Percentiles rank a stretch among this genome's conserved stretches.
Evolutionary conservation across 495 filamentous ascomycete species (phyloP).

Genomic region (Penicillium crystallinum): DNA sequence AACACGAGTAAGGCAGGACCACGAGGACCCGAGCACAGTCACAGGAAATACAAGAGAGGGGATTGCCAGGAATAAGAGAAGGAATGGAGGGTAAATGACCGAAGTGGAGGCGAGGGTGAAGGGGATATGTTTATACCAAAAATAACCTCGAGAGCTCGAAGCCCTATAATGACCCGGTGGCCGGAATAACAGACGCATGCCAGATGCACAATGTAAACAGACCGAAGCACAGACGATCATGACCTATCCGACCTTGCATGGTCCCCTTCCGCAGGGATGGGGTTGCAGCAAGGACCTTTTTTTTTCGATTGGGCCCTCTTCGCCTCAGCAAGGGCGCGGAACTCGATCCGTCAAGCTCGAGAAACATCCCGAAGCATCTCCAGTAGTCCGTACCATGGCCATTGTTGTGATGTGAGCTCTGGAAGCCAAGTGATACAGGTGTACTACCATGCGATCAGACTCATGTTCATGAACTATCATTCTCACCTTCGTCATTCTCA

Average conservation of each 20-base stretch:
- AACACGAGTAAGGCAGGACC: slow-evolving; percentile 2
- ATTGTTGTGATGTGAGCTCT: not conserved
- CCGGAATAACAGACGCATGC: slow-evolving; percentile 33
- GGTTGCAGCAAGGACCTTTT: slow-evolving; percentile 38
- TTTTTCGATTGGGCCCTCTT: slow-evolving; percentile 11
- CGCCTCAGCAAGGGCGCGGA: slow-evolving; percentile 35
- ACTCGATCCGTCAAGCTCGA: slow-evolving; percentile 10
- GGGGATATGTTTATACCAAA: slow-evolving; percentile 43
- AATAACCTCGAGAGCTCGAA: slow-evolving; percentile 16
- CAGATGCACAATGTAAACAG: slow-evolving; percentile 43
- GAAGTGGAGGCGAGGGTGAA: slow-evolving; percentile 20
- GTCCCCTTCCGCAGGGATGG: slow-evolving; percentile 40
- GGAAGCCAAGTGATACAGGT: not conserved
- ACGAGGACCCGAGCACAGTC: not conserved
- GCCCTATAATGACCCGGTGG: slow-evolving; percentile 13
- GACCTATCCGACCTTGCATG: slow-evolving; percentile 46
- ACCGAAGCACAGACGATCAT: slow-evolving; percentile 35
- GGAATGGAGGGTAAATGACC: slow-evolving; percentile 12
- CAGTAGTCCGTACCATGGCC: not conserved
- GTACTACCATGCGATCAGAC: not conserved
- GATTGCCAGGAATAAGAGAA: slow-evolving; percentile 10
- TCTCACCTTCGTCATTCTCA: not conserved
- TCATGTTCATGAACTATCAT: not conserved
- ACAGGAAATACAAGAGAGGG: slow-evolving; percentile 8
- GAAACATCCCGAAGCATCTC: not conserved